Evolutionary conservation across 169 alveolate species (phyloP).

Genomic region (Toxoplasma gondii): DNA sequence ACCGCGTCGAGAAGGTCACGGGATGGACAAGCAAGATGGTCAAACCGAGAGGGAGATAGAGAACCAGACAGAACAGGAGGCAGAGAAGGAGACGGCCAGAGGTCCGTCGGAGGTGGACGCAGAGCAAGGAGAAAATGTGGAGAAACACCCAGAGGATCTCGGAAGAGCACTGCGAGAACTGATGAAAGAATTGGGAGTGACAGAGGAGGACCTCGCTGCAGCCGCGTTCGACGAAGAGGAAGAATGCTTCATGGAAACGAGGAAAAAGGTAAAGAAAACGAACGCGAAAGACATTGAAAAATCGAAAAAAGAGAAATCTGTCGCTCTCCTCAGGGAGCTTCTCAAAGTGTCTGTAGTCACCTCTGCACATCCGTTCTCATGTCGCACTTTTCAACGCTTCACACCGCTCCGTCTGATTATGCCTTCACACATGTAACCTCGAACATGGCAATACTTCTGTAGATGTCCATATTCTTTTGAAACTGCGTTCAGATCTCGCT

Average conservation of each 20-base stretch:
- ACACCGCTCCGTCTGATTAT: too few relatives aligned
- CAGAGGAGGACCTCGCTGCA: conserved; percentile 3
- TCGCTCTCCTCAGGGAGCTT: too few relatives aligned
- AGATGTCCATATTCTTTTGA: too few relatives aligned
- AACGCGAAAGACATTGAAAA: too few relatives aligned
- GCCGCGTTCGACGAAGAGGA: not conserved
- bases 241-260: not conserved
- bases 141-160: not conserved
- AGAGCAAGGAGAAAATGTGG: not conserved
- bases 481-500: too few relatives aligned
- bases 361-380: too few relatives aligned
- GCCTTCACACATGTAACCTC: too few relatives aligned
- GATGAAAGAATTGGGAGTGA: not conserved
- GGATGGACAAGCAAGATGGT: not conserved
- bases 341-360: too few relatives aligned
- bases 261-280: not conserved
- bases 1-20: not conserved
- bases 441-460: too few relatives aligned
- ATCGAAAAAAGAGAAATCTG: too few relatives aligned
- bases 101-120: not conserved
- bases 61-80: not conserved
- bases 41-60: too few relatives aligned
- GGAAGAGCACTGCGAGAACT: not conserved
- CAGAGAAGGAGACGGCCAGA: not conserved
- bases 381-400: too few relatives aligned